phyloP scores from a whole-genome alignment of 2,329 filamentous ascomycete species.

The Pseudogymnoascus sp. region DNA sequence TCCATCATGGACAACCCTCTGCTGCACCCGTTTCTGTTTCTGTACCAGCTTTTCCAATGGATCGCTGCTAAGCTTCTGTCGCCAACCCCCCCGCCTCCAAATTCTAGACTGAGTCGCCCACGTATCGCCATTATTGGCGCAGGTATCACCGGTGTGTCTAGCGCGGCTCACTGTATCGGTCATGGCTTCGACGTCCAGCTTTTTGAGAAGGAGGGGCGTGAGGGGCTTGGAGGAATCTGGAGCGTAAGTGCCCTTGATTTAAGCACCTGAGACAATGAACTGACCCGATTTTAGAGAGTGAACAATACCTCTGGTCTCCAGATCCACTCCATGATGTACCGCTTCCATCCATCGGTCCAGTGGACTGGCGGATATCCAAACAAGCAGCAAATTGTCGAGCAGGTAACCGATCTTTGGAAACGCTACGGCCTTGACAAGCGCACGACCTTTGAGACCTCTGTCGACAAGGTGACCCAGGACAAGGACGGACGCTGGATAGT shows the following conservation, averaged over 20 bases:
- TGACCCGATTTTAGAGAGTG: slow-evolving; percentile 45
- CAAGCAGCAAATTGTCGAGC: slow-evolving; percentile 64
- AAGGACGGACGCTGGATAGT: slow-evolving; percentile 65
- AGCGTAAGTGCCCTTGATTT: slow-evolving; percentile 43
- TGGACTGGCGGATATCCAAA: slow-evolving; percentile 72
- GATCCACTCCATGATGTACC: slow-evolving; percentile 80
- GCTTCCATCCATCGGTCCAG: slow-evolving; percentile 72
- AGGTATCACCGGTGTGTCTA: slow-evolving; percentile 62
- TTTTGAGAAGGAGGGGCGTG: slow-evolving; percentile 62
- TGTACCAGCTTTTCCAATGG: slow-evolving; percentile 60
- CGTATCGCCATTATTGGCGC: slow-evolving; percentile 56
- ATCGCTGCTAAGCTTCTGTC: slow-evolving; percentile 57
- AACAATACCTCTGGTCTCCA: slow-evolving; percentile 77
- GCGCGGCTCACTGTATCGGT: slow-evolving; percentile 73
- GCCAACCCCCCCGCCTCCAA: slow-evolving; percentile 56
- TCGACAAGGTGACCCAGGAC: slow-evolving; percentile 63
- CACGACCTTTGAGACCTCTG: slow-evolving; percentile 63
- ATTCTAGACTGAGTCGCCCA: slow-evolving; percentile 49
- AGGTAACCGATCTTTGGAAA: slow-evolving; percentile 66
- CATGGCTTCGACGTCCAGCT: slow-evolving; percentile 77
- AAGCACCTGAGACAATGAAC: neutral
- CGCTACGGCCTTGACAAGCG: slow-evolving; percentile 61
- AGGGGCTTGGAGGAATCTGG: slow-evolving; percentile 72
- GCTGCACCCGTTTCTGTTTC: slow-evolving; percentile 48
- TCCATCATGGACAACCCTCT: slow-evolving; percentile 17